A percentile compares a stretch with the other conserved stretches of the same genome.
Conservation (phyloP, 768 basidiomycete species). For the Tricholoma bakamatsutake region DNA sequence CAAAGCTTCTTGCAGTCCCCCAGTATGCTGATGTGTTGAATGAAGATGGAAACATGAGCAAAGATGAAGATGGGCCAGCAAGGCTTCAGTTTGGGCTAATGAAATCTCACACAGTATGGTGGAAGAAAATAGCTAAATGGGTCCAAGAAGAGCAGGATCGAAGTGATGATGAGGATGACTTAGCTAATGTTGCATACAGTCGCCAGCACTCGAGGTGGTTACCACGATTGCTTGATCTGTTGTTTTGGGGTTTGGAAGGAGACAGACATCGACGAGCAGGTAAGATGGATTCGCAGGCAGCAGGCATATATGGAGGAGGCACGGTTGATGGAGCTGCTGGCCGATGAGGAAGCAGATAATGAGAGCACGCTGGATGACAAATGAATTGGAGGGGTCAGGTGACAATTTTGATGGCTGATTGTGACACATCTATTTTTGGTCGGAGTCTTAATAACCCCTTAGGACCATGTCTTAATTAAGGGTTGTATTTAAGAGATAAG, state of each 20-base stretch:
- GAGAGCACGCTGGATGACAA: slow-evolving; percentile 1
- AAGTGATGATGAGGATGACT: slow-evolving; percentile 3
- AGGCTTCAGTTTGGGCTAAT: slow-evolving; percentile 1
- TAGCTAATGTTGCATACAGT: background rate
- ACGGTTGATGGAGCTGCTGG: slow-evolving; percentile 16
- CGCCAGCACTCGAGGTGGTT: slow-evolving; percentile 11
- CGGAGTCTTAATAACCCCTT: background rate
- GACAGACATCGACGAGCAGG: slow-evolving; percentile 8
- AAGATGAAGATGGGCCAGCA: background rate
- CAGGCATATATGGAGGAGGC: slow-evolving; percentile 13
- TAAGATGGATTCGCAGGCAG: background rate
- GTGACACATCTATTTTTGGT: too few relatives aligned
- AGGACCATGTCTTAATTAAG: background rate
- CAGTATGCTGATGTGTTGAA: slow-evolving; percentile 12
- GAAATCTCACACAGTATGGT: background rate
- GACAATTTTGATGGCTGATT: background rate
- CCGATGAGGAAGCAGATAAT: background rate
- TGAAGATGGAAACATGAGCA: background rate
- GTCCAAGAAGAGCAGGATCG: background rate
- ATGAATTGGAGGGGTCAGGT: background rate
- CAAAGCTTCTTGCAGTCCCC: slow-evolving; percentile 16
- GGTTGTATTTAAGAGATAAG: background rate
- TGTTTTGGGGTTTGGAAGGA: slow-evolving; percentile 8
- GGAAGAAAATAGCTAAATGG: too few relatives aligned
- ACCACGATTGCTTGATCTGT: slow-evolving; percentile 1